These are phyloP conservation scores for Quercus lobata DNA, from an alignment of 331 rosid genomes.

Conservation along the genomic window DNA sequence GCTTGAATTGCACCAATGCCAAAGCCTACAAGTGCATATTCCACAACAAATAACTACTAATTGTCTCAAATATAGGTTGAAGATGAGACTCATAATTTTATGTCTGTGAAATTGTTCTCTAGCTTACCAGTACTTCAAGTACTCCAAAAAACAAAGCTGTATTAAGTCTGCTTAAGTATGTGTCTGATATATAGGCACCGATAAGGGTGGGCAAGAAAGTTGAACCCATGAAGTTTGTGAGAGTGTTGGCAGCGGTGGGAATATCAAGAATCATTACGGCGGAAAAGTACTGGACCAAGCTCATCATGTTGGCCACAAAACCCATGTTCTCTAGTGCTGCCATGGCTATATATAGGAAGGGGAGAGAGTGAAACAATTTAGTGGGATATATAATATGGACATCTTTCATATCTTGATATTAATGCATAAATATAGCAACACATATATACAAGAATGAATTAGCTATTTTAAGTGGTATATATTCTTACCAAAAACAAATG, in stretches of 20 bases:
- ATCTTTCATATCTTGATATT: too few relatives aligned
- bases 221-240: slow-evolving; percentile 86
- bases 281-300: slow-evolving; percentile 67
- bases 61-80: too few relatives aligned
- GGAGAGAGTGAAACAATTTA: not conserved
- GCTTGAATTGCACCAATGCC: slow-evolving; percentile 67
- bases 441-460: too few relatives aligned
- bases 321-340: slow-evolving; percentile 84
- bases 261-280: slow-evolving; percentile 62
- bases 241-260: slow-evolving; percentile 66
- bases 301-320: slow-evolving; percentile 75
- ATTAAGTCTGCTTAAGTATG: slow-evolving; percentile 63
- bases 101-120: too few relatives aligned
- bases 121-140: slow-evolving; percentile 57
- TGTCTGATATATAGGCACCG: slow-evolving; percentile 85
- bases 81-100: too few relatives aligned
- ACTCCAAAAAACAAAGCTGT: slow-evolving; percentile 66
- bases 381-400: not conserved
- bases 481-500: slow-evolving; percentile 61
- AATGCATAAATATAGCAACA: too few relatives aligned
- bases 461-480: not conserved
- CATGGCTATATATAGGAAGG: slow-evolving; percentile 29
- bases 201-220: slow-evolving; percentile 68
- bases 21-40: slow-evolving; percentile 41
- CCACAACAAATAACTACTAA: not conserved